Percentiles rank a stretch among this genome's conserved stretches.
Conservation (phyloP, 495 filamentous ascomycete species). For the Penicillium roqueforti region DNA sequence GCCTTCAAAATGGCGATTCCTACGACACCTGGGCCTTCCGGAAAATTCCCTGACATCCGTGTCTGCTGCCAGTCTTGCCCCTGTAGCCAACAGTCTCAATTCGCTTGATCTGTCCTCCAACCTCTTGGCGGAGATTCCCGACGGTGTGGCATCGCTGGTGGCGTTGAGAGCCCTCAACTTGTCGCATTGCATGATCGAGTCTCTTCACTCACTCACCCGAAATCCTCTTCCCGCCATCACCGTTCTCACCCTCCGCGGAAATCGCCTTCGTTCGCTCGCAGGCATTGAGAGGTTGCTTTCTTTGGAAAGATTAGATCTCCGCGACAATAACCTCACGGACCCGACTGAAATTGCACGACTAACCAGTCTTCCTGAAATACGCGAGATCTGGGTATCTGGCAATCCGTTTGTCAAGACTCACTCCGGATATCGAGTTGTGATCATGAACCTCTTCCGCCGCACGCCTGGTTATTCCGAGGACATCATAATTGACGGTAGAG, state of each 20-base stretch:
- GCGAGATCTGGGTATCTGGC: slow-evolving; percentile 82
- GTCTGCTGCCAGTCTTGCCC: slow-evolving; percentile 65
- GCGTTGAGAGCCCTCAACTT: slow-evolving; percentile 85
- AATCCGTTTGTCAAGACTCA: slow-evolving; percentile 92
- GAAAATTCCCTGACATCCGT: slow-evolving; percentile 86
- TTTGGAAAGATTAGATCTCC: slow-evolving; percentile 81
- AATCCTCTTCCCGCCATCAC: slow-evolving; percentile 91
- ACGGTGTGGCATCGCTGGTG: slow-evolving; percentile 76
- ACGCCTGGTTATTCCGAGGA: slow-evolving; percentile 89
- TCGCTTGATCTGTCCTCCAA: slow-evolving; percentile 92
- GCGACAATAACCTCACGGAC: slow-evolving; percentile 87
- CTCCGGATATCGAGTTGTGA: slow-evolving; percentile 74
- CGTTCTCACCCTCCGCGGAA: slow-evolving; percentile 84
- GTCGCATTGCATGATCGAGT: slow-evolving; percentile 96
- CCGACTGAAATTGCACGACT: slow-evolving; percentile 86
- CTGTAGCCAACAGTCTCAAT: slow-evolving; percentile 78
- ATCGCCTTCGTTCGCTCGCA: slow-evolving; percentile 81
- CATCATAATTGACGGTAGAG: slow-evolving; percentile 78
- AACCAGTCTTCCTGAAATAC: slow-evolving; percentile 84
- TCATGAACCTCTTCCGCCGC: slow-evolving; percentile 95
- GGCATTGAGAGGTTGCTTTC: slow-evolving; percentile 87
- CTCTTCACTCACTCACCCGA: slow-evolving; percentile 78
- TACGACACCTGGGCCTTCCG: slow-evolving; percentile 84
- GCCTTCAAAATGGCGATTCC: slow-evolving; percentile 86
- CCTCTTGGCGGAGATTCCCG: slow-evolving; percentile 84